A percentile compares a stretch with the other conserved stretches of the same genome.
Evolutionary conservation across 257 asterid species (phyloP).

Genomic region (Solanum ossicruentum): DNA sequence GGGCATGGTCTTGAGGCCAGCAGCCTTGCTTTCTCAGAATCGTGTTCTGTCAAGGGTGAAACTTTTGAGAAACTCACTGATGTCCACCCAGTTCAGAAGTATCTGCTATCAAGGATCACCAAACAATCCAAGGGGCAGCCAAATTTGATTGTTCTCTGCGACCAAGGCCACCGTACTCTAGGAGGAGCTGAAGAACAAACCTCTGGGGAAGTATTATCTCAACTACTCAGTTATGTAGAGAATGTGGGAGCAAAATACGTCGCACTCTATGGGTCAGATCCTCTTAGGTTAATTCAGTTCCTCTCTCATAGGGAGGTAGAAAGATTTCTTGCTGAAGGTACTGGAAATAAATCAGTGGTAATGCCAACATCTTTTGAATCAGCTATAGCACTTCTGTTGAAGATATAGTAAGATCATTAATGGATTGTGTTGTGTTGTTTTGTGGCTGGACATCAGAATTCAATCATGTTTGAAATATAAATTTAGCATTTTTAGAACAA

Average conservation of each 20-base stretch:
- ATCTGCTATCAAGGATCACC: constrained; percentile 51
- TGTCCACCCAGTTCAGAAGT: constrained; percentile 60
- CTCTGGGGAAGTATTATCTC: constrained; percentile 62
- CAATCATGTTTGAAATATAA: background rate
- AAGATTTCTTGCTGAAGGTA: constrained; percentile 85
- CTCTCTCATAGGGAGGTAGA: constrained; percentile 36
- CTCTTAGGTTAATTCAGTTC: constrained; percentile 32
- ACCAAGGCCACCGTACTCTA: constrained; percentile 26
- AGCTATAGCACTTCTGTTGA: background rate
- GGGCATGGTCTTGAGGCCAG: constrained; percentile 34
- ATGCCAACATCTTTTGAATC: no score
- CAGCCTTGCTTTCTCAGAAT: constrained; percentile 48
- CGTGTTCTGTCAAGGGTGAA: constrained; percentile 65
- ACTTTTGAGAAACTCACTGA: constrained; percentile 44
- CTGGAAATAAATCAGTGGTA: constrained; percentile 28
- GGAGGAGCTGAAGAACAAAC: constrained; percentile 28
- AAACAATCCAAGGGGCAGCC: constrained; percentile 30
- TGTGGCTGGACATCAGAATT: background rate
- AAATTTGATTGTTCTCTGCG: constrained; percentile 64
- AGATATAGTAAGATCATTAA: background rate
- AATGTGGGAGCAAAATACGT: constrained; percentile 63
- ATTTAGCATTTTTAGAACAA: constrained; percentile 14
- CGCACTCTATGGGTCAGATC: constrained; percentile 70
- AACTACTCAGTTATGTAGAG: constrained; percentile 48
- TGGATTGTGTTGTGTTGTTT: background rate